Conservation (phyloP, 371 early-diverging fungal genomes). For the Actinomortierella ambigua region DNA sequence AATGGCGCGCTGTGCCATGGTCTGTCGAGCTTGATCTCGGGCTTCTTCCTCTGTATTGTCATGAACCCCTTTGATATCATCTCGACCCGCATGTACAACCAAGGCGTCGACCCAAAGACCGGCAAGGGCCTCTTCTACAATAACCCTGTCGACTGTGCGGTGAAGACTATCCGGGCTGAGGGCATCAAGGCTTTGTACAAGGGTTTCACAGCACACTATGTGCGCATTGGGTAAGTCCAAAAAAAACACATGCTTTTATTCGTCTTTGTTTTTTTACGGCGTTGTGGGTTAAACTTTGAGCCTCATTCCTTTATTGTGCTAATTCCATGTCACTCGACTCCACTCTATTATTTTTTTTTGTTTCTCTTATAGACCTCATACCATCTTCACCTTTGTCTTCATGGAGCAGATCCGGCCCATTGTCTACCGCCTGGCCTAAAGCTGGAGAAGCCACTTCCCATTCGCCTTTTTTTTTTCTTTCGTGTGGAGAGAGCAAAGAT, state of each 20-base stretch:
- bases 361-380: slow-evolving; percentile 79
- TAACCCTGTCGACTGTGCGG: slow-evolving; percentile 81
- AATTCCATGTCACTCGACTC: background rate
- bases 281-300: background rate
- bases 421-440: no score
- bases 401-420: slow-evolving; percentile 70
- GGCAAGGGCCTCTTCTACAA: slow-evolving; percentile 76
- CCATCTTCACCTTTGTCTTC: slow-evolving; percentile 92
- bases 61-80: slow-evolving; percentile 99
- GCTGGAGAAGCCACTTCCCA: no score
- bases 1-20: slow-evolving; percentile 77
- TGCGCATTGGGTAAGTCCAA: slow-evolving; percentile 84
- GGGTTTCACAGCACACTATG: slow-evolving; percentile 91
- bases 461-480: no score
- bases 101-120: slow-evolving; percentile 69
- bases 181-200: slow-evolving; percentile 89
- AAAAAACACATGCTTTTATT: no score
- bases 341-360: slow-evolving; percentile 2
- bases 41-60: slow-evolving; percentile 84
- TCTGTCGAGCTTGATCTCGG: slow-evolving; percentile 80
- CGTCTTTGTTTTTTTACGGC: background rate
- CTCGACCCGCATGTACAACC: slow-evolving; percentile 95
- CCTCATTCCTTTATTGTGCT: background rate
- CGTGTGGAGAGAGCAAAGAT: no score
- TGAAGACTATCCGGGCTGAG: slow-evolving; percentile 84